phyloP scores from a whole-genome alignment of 768 basidiomycete species.

The Agrocybe pediades region DNA sequence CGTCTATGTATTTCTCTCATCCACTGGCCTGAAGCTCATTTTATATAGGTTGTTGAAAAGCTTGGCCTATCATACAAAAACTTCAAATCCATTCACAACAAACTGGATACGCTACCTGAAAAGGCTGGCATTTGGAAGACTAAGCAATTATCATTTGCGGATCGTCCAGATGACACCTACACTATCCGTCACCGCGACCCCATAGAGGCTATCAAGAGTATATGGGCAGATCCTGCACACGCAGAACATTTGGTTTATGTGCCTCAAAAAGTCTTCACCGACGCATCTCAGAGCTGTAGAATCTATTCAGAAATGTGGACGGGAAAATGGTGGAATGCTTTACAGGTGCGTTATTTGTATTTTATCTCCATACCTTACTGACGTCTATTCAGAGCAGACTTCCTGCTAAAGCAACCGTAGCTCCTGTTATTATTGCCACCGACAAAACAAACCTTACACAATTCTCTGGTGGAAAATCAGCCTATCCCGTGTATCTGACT shows the following conservation, averaged over 20 bases:
- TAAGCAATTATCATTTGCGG: conserved; percentile 17
- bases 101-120: conserved; percentile 26
- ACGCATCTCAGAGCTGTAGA: not conserved
- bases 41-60: not conserved
- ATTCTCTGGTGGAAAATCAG: conserved; percentile 35
- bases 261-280: not conserved
- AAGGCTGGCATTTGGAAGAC: conserved; percentile 25
- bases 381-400: conserved; percentile 5
- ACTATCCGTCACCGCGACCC: not conserved
- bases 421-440: conserved; percentile 40
- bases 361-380: not conserved
- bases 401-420: conserved; percentile 24
- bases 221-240: not conserved
- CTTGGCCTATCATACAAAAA: conserved; percentile 14
- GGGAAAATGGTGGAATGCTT: conserved; percentile 5
- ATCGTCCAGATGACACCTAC: conserved; percentile 14
- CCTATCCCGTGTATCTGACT: conserved; percentile 45
- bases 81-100: conserved; percentile 22
- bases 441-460: conserved; percentile 35
- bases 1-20: not conserved
- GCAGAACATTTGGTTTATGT: not conserved
- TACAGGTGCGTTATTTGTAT: not conserved
- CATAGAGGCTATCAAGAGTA: not conserved
- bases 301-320: conserved; percentile 8
- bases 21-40: not conserved